Conservation (phyloP, 164 flowering plant species). For the grape (Vitis vinifera) region ASM3070453v1 NC_081813.1:7565001-7565500, state of each 20-base stretch:
- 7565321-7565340: neutral
- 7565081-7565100: slow-evolving; percentile 9
- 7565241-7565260: neutral
- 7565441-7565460: no score
- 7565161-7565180: slow-evolving; percentile 91
- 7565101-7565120: slow-evolving; percentile 59
- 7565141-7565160: slow-evolving; percentile 88
- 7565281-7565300: neutral
- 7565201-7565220: slow-evolving; percentile 97
- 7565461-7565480: no score
- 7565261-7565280: neutral
- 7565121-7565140: slow-evolving; percentile 85
- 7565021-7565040: slow-evolving; percentile 39
- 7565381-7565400: neutral
- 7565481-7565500: no score
- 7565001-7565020: slow-evolving; percentile 79
- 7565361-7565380: neutral
- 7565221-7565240: slow-evolving; percentile 6
- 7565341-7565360: no score
- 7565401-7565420: neutral
- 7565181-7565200: slow-evolving; percentile 90
- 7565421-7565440: neutral
- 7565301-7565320: neutral
- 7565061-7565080: neutral
- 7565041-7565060: neutral